Conservation (phyloP, 306 rosid species). For the Delonix regia region DNA sequence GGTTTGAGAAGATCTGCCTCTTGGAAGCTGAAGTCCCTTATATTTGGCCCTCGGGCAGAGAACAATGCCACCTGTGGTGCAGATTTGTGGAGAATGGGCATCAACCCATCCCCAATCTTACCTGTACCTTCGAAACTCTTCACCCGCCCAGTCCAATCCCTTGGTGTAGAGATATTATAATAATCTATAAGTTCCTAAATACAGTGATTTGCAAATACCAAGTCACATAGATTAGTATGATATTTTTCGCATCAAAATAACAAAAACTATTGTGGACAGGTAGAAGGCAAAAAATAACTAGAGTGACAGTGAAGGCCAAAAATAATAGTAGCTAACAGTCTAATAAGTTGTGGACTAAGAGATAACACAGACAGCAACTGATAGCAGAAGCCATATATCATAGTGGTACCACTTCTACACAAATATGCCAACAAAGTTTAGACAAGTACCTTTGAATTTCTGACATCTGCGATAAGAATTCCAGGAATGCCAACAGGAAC, state of each 20-base stretch:
- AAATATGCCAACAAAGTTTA: conserved; percentile 14
- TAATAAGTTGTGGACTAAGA: background rate
- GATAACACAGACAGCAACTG: background rate
- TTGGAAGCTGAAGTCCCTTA: conserved; percentile 84
- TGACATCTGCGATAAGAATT: conserved; percentile 78
- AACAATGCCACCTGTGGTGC: conserved; percentile 96
- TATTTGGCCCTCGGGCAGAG: conserved; percentile 97
- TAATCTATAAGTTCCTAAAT: conserved; percentile 86
- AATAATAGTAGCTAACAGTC: background rate
- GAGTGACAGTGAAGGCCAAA: background rate
- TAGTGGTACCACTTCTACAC: conserved; percentile 8
- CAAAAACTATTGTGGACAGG: conserved; percentile 6
- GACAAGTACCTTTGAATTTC: conserved; percentile 76
- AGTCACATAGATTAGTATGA: conserved; percentile 23
- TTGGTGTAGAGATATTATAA: conserved; percentile 81
- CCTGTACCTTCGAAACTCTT: conserved; percentile 81
- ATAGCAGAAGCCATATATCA: conserved; percentile 21
- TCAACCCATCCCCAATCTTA: conserved; percentile 86
- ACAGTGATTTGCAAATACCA: conserved; percentile 36
- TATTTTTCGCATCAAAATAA: conserved; percentile 25
- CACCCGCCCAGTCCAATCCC: conserved; percentile 99
- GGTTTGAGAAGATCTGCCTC: conserved; percentile 99
- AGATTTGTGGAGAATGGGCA: conserved; percentile 84
- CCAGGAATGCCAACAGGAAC: conserved; percentile 94
- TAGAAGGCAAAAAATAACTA: conserved; percentile 7